Base-by-base conservation (phyloP, 371 early-diverging fungal species). In the Circinella umbellata region DNA sequence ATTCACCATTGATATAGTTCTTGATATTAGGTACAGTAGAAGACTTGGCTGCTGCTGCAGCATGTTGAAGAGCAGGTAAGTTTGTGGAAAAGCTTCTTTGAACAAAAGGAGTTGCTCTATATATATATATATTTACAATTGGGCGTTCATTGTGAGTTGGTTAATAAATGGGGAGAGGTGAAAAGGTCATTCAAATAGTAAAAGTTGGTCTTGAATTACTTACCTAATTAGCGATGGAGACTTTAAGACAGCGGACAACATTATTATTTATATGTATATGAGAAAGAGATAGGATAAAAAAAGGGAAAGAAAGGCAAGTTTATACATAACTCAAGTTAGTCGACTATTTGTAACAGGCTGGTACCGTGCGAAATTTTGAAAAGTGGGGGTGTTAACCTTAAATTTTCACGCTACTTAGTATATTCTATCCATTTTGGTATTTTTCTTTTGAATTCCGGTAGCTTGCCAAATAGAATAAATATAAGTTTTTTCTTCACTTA, bases 1-100 rank as follows among this genome's bases (percentile, higher is more conserved):
- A 95, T 86, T 98, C 91, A 65, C 98, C 98, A 73, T 97, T 92
- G 80, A 98, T 93, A 73, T 86, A 92, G 67, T 93, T 85, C 84
- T 91, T 90, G 66, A 93, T 89, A 38, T 80, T 89, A 34, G 84
- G 84, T 38, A 81, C 81, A n/a, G 81, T 75, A 20, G 80, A 68
- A 14, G 73, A 73, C 68, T 72, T 61, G 36, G 57, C 53, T 14
- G 65, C 70, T 42, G 70, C 42, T 39, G 73, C 71, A 8, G 67
- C 70, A 47, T 79, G 76, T 42, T 82, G 82, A 8, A 84, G 66
- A 65, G 73, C 72, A 27, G 82, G 83, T 20, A 78, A 74, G 61
- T 80, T 77, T 14, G 81, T 80, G 18, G 78, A 75, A 63, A 85
- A 82, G 47, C 72, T 68, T 73, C 82, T 69, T 18, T 69, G 64